Evolutionary conservation across 2,329 filamentous ascomycete species (phyloP), one percentile per base, ranked within the genome.

Genomic region (Elsinoe fawcettii): DNA sequence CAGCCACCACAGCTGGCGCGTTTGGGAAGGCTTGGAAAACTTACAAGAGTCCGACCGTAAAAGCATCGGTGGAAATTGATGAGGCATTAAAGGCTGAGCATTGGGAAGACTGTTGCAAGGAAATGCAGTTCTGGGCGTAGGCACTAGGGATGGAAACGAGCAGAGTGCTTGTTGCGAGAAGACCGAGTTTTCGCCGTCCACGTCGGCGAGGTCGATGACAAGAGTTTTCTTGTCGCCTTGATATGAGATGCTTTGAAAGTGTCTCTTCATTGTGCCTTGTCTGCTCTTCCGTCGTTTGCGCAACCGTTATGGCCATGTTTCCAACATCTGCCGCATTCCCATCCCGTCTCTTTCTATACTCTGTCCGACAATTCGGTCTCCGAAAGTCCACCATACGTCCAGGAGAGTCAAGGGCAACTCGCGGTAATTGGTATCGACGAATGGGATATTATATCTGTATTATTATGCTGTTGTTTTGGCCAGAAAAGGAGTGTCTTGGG

Each of bases 61-160:
- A 73, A 43, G 73, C 72, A 66, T 80, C 78, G 32, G 82, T 87
- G 30, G 86, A 88, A 60, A 95, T 77, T 0, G 87, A 90, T 5
- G 88, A 82, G 39, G 78, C 76, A 68, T 80, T 78, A 70, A 90
- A 95, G 2, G 88, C 86, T 47, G 85, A 77, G 71, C 89, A 95
- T 56, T 78, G 72, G 4, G 77, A 84, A 30, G 89, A 92, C 60
- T 80, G 83, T 58, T 80, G 73, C 34, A 95, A 78, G 25, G 88
- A 84, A 64, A 93, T 80, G 69, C 89, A 77, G 69, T 73, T 67
- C 64, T 77, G 74, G n/a, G 70, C 70, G 62, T 66, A 64, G 25
- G 66, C 60, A n/a, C 61, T 57, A 18, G 60, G 62, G 23, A 60
- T 47, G 12, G 43, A 47, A 49, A 41, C 54, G 39, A 56, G 25